These are phyloP conservation scores for Psilocybe azurescens DNA, from an alignment of 768 basidiomycete species.

Conservation along the genomic window DNA sequence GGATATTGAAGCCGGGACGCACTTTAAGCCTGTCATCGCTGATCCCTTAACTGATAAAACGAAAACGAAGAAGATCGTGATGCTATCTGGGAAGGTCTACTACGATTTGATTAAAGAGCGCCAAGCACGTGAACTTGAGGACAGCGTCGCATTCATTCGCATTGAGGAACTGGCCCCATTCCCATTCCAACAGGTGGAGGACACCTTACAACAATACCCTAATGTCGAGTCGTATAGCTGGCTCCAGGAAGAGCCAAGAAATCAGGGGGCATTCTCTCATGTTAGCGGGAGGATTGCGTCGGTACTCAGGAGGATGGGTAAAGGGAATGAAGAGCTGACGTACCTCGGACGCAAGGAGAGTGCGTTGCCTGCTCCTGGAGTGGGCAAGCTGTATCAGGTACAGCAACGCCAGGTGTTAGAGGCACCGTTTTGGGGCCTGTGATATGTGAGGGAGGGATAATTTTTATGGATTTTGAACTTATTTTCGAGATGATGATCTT, in stretches of 20 bases:
- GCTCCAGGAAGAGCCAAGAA: conserved; percentile 89
- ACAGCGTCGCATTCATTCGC: conserved; percentile 70
- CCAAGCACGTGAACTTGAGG: conserved; percentile 48
- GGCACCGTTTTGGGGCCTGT: conserved; percentile 48
- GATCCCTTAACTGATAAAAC: conserved; percentile 47
- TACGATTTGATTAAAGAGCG: conserved; percentile 85
- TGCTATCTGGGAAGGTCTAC: conserved; percentile 86
- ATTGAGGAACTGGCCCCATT: conserved; percentile 90
- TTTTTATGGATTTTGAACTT: too few relatives aligned
- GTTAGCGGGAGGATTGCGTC: conserved; percentile 59
- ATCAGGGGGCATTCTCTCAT: conserved; percentile 84
- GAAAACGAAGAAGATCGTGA: conserved; percentile 65
- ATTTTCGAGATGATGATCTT: too few relatives aligned
- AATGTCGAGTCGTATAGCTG: conserved; percentile 54
- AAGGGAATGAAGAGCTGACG: conserved; percentile 35
- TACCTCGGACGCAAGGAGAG: conserved; percentile 76
- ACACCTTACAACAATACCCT: conserved; percentile 51
- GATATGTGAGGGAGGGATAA: background rate
- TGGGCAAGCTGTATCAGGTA: conserved; percentile 65
- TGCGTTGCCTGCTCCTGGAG: conserved; percentile 79
- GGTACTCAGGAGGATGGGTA: conserved; percentile 51
- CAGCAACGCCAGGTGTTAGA: conserved; percentile 71
- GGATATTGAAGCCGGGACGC: conserved; percentile 63
- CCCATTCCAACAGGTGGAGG: conserved; percentile 65
- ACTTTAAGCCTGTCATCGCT: conserved; percentile 71